Evolutionary conservation across 2,329 filamentous ascomycete genomes (phyloP), one percentile per base, ranked within the genome.

Genomic region (Bipolaris bicolor): DNA sequence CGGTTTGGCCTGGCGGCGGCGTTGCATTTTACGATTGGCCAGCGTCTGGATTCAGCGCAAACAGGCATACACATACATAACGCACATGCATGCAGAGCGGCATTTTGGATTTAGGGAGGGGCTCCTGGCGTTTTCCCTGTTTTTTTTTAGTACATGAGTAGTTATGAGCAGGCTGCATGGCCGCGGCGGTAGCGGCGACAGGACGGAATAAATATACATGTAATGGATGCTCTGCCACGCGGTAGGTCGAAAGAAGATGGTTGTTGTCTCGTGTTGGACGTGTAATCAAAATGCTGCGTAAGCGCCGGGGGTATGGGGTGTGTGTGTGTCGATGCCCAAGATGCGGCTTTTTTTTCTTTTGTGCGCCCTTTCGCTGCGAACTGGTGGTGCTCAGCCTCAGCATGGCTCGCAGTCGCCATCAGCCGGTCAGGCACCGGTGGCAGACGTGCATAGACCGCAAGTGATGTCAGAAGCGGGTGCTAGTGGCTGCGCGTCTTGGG

Each of bases 121-220:
- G 57, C 33, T 39, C 37, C 41, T 50, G 62, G 53, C 50, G 54
- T 63, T 49, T 53, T 52, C 52, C 55, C 54, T 39, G 43, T 60
- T 58, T 60, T 18, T 47, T 58, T 57, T 60, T n/a, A 45, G 57
- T 56, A 58, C 3, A 53, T 58, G 46, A 31, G 29, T 31, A 31
- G 29, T 13, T 31, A 31, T 31, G 29, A 31, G 10, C 29, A 31
- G 29, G 29, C 24, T 65, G 57, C 61, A 61, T 60, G 31, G 45
- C 36, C 22, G 37, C 36, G 26, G 34, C 37, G 26, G 50, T 39
- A 16, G 45, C 22, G 33, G 33, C 40, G 34, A 44, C 52, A n/a
- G 39, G 22, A 59, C 56, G 18, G 60, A 66, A 61, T 40, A 60
- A 60, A 58, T 49, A 31, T 31, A 31, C 10, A 31, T 31, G 29